These are phyloP conservation scores for Triticum timopheevii DNA, from an alignment of 176 grass and related monocot species.

Conservation along the genomic window DNA sequence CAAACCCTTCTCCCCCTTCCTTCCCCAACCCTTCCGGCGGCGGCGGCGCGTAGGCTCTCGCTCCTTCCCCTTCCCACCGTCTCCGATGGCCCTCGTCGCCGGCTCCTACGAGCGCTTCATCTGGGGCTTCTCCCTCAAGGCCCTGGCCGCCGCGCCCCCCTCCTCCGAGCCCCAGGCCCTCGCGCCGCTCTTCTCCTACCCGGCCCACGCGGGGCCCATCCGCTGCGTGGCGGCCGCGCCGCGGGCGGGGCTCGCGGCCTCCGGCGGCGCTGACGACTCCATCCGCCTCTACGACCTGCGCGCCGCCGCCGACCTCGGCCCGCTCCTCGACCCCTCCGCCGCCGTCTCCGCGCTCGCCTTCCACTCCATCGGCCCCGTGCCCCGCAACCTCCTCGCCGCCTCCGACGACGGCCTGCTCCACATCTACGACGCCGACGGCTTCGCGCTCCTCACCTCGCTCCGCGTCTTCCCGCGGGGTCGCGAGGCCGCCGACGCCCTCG, in stretches of 20 bases:
- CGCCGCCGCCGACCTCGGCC: slow-evolving; percentile 58
- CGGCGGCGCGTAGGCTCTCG: neutral
- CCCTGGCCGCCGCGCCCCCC: neutral
- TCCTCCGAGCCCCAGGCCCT: slow-evolving; percentile 24
- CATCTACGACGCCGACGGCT: slow-evolving; percentile 82
- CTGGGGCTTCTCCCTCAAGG: slow-evolving; percentile 91
- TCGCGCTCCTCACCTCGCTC: slow-evolving; percentile 64
- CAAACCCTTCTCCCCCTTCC: neutral
- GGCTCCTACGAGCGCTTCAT: slow-evolving; percentile 97
- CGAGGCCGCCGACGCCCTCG: slow-evolving; percentile 45
- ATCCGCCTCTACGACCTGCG: slow-evolving; percentile 84
- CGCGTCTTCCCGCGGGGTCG: slow-evolving; percentile 26
- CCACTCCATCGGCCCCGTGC: slow-evolving; percentile 63
- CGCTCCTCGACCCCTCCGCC: slow-evolving; percentile 71
- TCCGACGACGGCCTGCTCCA: slow-evolving; percentile 75
- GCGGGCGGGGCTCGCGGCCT: slow-evolving; percentile 42
- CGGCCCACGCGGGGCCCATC: slow-evolving; percentile 72
- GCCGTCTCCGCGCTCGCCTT: slow-evolving; percentile 82
- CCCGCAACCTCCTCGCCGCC: slow-evolving; percentile 83
- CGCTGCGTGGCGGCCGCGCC: slow-evolving; percentile 62
- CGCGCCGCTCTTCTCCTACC: slow-evolving; percentile 76
- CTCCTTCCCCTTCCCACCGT: neutral
- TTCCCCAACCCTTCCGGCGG: neutral
- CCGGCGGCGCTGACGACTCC: slow-evolving; percentile 70
- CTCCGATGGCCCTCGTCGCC: slow-evolving; percentile 69